Base-by-base conservation (phyloP, 1,139 yeast species). In the Hansenula anomala region DNA sequence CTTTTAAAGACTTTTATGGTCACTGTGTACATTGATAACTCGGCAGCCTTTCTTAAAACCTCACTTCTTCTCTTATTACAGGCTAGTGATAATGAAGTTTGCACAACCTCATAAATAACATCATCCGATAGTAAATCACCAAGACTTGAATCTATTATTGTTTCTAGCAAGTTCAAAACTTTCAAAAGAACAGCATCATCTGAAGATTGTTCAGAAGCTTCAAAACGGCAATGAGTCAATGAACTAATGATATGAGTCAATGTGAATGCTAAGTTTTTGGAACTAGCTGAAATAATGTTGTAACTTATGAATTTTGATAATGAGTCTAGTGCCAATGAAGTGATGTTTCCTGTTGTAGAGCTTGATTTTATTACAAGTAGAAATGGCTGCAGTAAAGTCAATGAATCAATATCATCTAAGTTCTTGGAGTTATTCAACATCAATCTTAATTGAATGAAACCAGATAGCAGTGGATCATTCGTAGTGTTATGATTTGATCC, bases 41-140 rank as follows among this genome's bases (percentile, higher is more conserved):
- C 97, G 0, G 97, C 97, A 1, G 95, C 85, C 45, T 84, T 75
- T 54, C 98, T 71, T 43, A 94, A 71, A 13, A 90, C 87, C 52
- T 92, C 97, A 45, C 95, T 84, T 59, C 97, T 75, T 57, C 90
- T 77, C 64, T 89, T 87, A 59, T 92, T 95, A 56, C 96, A 88
- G 2, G 97, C 96, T 61, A 94, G 74, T 13, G 95, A 82, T 55
- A 94, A 72, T 44, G 96, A 88, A 0, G 97, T 89, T 53, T 92
- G 96, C 16, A 90, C 78, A 27, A 90, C 89, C 57, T 90, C 97
- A 45, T 88, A 82, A 39, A 92, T 78, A 24, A 86, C 81, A 38
- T 89, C 92, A 58, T 90, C 92, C 1, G 92, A 78, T 36, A 92
- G 64, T 16, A 78, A 56, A 26, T 69, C 71, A 13, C 90, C 83